Evolutionary conservation across 345 rosid genomes (phyloP), one percentile per base, ranked within the genome.

Genomic region (Syzygium aromaticum): DNA sequence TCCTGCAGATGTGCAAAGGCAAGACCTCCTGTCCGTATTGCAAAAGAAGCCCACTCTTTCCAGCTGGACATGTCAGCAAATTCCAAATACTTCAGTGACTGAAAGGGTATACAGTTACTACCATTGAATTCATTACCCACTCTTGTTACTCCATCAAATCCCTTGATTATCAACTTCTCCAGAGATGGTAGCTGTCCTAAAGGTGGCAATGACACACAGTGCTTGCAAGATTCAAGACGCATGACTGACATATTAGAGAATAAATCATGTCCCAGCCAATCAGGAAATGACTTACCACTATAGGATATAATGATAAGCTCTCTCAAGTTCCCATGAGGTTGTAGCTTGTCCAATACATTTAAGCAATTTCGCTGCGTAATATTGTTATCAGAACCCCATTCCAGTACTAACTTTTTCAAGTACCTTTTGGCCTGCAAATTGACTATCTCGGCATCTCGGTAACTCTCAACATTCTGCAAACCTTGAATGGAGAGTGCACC

Each of bases 151-250:
- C 86, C 88, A 87, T 84, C 84, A 52, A 91, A 85, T 30, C 88
- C 89, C 27, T 64, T 77, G 49, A 93, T 92, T 19, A 40, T 30
- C 77, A 93, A 90, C 40, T 86, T 52, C 86, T 89, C 88, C 27
- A 93, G 91, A 53, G 87, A 88, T 30, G 89, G 91, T 30, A 93
- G 85, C 77, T 90, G 90, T 33, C 93, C 92, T 49, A 93, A 9
- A 52, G 92, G 82, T 49, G 95, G 95, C 88, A 93, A 86, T 23
- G 87, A 86, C 84, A 86, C 80, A 89, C 92, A 90, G 53, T 30
- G 85, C 54, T 52, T 80, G 85, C 95, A 93, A 88, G 80, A 87
- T 2, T 88, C 82, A 11, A 93, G 87, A 84, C 56, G 33, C 54
- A 93, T 13, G 2, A 86, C 86, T 7, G 86, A 27, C n/a, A 92